Conservation (phyloP, 2,329 filamentous ascomycete genomes). For the Fusarium clavum region DNA sequence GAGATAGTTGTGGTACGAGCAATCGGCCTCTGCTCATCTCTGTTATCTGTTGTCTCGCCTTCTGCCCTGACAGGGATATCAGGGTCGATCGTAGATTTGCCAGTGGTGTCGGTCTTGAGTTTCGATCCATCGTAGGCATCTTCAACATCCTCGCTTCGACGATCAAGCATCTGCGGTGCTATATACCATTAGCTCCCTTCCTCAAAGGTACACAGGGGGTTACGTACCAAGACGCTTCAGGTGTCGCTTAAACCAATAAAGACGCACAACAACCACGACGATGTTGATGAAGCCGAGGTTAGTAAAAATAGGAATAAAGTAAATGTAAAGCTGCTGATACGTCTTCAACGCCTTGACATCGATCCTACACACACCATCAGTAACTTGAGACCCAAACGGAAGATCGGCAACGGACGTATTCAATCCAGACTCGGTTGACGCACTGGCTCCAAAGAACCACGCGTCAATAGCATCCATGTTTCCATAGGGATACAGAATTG, state of each 20-base stretch:
- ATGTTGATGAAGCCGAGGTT: conserved; percentile 64
- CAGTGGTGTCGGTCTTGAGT: neutral
- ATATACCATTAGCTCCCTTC: fast-evolving
- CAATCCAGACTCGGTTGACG: neutral
- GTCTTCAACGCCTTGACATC: conserved; percentile 61
- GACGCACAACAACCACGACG: conserved; percentile 58
- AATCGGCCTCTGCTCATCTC: neutral
- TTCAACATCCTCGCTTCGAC: neutral
- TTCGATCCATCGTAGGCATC: neutral
- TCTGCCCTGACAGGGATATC: fast-evolving
- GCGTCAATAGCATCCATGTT: conserved; percentile 8
- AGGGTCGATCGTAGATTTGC: neutral
- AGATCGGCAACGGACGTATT: neutral
- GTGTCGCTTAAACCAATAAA: conserved; percentile 61
- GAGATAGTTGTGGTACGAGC: neutral
- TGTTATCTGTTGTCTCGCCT: too few species aligned
- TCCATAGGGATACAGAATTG: neutral
- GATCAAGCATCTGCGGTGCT: neutral
- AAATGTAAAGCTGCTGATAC: conserved; percentile 64
- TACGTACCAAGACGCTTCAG: conserved; percentile 45
- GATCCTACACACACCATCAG: conserved; percentile 49
- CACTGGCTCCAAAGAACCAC: conserved; percentile 7
- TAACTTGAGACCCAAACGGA: fast-evolving
- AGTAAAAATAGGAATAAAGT: conserved; percentile 60
- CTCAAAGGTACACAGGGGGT: too few species aligned